Conservation (phyloP, 1,139 yeast genomes). For the Magnusiomyces ingens region DNA sequence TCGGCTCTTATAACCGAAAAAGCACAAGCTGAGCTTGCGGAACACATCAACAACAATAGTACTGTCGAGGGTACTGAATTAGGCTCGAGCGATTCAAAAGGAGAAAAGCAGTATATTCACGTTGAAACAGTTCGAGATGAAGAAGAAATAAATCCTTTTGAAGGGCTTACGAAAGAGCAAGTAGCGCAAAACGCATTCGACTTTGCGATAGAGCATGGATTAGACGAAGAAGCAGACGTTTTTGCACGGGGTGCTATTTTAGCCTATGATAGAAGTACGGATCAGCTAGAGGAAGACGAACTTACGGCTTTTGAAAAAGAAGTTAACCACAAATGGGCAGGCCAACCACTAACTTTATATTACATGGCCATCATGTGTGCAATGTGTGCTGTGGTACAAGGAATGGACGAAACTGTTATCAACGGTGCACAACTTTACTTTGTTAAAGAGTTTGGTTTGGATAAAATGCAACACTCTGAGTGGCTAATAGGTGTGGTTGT, state of each 20-base stretch:
- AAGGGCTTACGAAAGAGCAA: constrained; percentile 57
- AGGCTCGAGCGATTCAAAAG: background rate
- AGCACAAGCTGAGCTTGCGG: background rate
- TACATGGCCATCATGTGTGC: constrained; percentile 68
- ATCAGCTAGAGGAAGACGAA: constrained; percentile 58
- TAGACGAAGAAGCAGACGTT: constrained; percentile 50
- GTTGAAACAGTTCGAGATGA: background rate
- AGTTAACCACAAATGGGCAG: constrained; percentile 56
- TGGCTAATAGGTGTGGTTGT: constrained; percentile 72
- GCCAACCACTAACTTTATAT: constrained; percentile 51
- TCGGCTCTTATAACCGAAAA: background rate
- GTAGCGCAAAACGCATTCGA: constrained; percentile 65
- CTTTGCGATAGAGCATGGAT: constrained; percentile 54
- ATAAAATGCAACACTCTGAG: constrained; percentile 40
- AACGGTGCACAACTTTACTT: constrained; percentile 77
- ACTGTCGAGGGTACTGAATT: background rate
- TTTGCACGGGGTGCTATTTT: constrained; percentile 71
- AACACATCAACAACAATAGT: background rate
- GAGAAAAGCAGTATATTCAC: background rate
- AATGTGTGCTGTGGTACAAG: constrained; percentile 87
- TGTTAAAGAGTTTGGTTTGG: constrained; percentile 42
- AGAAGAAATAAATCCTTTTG: constrained; percentile 42
- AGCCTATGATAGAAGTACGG: constrained; percentile 58
- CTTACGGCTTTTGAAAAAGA: constrained; percentile 45
- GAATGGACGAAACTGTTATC: constrained; percentile 85